These are phyloP conservation scores for Penicillium goetzii DNA, from an alignment of 495 filamentous ascomycete species.

Conservation along the genomic window DNA sequence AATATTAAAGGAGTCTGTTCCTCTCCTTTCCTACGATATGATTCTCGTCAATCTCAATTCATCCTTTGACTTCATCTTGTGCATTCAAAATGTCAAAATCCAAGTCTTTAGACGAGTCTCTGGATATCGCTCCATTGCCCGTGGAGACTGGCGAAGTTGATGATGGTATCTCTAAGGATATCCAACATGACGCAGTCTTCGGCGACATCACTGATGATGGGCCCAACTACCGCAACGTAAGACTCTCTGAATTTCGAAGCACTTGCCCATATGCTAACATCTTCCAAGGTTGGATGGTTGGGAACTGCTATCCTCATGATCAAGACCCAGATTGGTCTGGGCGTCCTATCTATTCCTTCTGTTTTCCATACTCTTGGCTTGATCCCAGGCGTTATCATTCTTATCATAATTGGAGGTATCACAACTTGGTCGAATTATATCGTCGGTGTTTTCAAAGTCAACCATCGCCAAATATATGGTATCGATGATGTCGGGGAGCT, in stretches of 20 bases:
- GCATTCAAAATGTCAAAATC: not conserved
- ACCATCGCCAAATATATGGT: slow-evolving; percentile 64
- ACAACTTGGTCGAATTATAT: slow-evolving; percentile 76
- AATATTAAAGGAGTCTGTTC: not conserved
- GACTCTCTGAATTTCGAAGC: not conserved
- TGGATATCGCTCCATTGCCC: not conserved
- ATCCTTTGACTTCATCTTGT: not conserved
- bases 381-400: slow-evolving; percentile 54
- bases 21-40: not conserved
- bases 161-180: slow-evolving; percentile 3
- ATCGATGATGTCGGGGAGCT: slow-evolving; percentile 70
- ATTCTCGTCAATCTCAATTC: not conserved
- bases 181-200: slow-evolving; percentile 24
- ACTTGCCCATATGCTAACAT: not conserved
- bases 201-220: slow-evolving; percentile 22
- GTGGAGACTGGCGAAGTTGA: not conserved
- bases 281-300: slow-evolving; percentile 39
- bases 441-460: slow-evolving; percentile 70
- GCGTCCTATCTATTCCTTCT: slow-evolving; percentile 61
- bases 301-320: slow-evolving; percentile 45
- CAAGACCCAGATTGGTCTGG: slow-evolving; percentile 59
- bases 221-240: slow-evolving; percentile 26
- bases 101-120: not conserved
- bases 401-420: slow-evolving; percentile 58
- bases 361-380: slow-evolving; percentile 66